Evolutionary conservation across 1,139 yeast genomes (phyloP).

Genomic region (Nakaseomyces kungkrabaensis): DNA sequence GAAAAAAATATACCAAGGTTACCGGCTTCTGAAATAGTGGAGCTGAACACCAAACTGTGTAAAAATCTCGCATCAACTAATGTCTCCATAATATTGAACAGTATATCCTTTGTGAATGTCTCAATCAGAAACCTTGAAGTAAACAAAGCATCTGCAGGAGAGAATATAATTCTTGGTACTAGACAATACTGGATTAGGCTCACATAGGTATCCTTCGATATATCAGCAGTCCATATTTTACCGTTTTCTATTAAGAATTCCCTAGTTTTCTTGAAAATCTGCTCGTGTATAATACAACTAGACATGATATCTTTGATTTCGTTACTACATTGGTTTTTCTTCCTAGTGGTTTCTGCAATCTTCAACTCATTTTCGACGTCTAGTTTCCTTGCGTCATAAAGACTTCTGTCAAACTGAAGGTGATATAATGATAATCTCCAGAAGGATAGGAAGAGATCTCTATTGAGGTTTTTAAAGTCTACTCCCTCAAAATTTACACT

Average conservation of each 20-base stretch:
- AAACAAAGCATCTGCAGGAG: slow-evolving; percentile 78
- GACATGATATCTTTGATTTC: slow-evolving; percentile 24
- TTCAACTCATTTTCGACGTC: slow-evolving; percentile 33
- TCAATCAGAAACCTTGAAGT: slow-evolving; percentile 51
- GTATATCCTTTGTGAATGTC: slow-evolving; percentile 37
- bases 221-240: slow-evolving; percentile 19
- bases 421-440: slow-evolving; percentile 78
- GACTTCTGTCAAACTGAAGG: slow-evolving; percentile 43
- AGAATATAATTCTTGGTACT: slow-evolving; percentile 67
- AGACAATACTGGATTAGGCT: slow-evolving; percentile 54
- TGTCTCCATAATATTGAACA: slow-evolving; percentile 37
- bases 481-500: slow-evolving; percentile 20
- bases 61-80: slow-evolving; percentile 45
- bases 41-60: slow-evolving; percentile 54
- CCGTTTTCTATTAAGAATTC: slow-evolving; percentile 27
- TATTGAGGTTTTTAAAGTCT: slow-evolving; percentile 34
- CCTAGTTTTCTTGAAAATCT: slow-evolving; percentile 24
- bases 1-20: slow-evolving; percentile 69
- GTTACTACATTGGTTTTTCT: slow-evolving; percentile 14
- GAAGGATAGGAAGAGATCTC: slow-evolving; percentile 47
- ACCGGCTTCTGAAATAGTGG: slow-evolving; percentile 72
- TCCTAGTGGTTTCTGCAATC: slow-evolving; percentile 11
- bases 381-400: slow-evolving; percentile 43
- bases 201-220: slow-evolving; percentile 20
- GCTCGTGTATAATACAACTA: slow-evolving; percentile 28